Evolutionary conservation across 1,284 basidiomycete genomes (phyloP).

Genomic region (Lentinula novae-zelandiae): DNA sequence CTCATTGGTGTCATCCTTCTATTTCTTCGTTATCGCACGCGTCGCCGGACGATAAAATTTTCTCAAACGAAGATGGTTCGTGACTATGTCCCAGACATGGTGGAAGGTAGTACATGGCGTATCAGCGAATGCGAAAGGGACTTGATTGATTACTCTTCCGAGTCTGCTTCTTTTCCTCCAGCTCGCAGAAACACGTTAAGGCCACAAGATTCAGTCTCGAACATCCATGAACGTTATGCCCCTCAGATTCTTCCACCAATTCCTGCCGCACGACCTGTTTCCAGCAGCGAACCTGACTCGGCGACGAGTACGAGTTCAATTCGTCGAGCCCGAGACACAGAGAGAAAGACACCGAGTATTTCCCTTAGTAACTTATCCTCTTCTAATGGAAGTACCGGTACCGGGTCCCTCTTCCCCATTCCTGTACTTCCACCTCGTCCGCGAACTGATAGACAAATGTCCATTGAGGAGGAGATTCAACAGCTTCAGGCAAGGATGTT

Average conservation of each 20-base stretch:
- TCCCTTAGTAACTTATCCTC: background rate
- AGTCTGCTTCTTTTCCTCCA: background rate
- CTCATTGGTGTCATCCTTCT: background rate
- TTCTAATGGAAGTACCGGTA: background rate
- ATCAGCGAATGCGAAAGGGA: background rate
- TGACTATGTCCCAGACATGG: background rate
- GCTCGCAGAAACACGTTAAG: background rate
- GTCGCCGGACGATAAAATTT: constrained; percentile 2
- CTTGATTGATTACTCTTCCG: background rate
- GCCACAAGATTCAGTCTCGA: constrained; percentile 4
- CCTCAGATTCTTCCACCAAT: background rate
- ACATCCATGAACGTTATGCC: background rate
- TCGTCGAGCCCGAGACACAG: background rate
- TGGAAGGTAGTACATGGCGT: background rate
- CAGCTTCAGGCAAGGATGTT: constrained; percentile 10
- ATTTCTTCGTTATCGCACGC: constrained; percentile 7
- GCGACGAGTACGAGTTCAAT: constrained; percentile 2
- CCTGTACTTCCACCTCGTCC: constrained; percentile 10
- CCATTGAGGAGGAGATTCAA: constrained; percentile 11
- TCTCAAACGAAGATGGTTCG: constrained; percentile 6
- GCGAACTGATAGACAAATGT: constrained; percentile 12
- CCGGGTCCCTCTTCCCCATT: background rate
- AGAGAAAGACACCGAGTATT: constrained; percentile 3
- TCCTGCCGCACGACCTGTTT: background rate
- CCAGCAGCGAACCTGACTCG: background rate